Conservation (phyloP, 768 basidiomycete genomes). For the Kwoniella botswanensis region DNA sequence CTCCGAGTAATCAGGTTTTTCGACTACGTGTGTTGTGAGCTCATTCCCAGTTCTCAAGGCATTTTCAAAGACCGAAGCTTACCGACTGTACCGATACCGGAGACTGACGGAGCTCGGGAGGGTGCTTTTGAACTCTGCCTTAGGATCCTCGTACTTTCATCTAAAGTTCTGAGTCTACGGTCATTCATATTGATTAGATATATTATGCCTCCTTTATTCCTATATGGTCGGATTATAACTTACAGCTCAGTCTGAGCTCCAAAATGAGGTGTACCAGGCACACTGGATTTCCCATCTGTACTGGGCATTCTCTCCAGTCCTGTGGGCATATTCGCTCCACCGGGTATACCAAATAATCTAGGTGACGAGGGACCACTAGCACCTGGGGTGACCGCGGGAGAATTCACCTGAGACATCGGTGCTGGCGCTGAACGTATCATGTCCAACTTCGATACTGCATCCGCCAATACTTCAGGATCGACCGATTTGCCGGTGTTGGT, state of each 20-base stretch:
- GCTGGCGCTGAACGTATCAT: slow-evolving; percentile 39
- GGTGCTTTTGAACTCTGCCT: slow-evolving; percentile 47
- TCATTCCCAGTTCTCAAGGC: no score
- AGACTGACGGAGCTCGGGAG: slow-evolving; percentile 51
- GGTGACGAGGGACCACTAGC: slow-evolving; percentile 38
- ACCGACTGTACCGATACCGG: slow-evolving; percentile 57
- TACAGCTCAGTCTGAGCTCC: slow-evolving; percentile 55
- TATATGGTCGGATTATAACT: slow-evolving; percentile 10
- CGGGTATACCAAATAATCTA: slow-evolving; percentile 16
- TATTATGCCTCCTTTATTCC: slow-evolving; percentile 2
- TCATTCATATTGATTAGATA: not conserved
- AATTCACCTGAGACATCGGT: slow-evolving; percentile 31
- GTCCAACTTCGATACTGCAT: slow-evolving; percentile 46
- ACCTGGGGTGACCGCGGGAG: slow-evolving; percentile 26
- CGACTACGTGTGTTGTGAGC: slow-evolving; percentile 63
- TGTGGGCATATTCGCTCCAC: not conserved
- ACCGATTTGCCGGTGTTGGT: slow-evolving; percentile 15
- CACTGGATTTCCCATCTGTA: slow-evolving; percentile 26
- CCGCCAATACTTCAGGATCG: slow-evolving; percentile 40
- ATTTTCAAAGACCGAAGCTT: not conserved
- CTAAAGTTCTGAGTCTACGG: slow-evolving; percentile 47
- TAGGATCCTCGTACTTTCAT: slow-evolving; percentile 54
- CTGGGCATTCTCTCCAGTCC: slow-evolving; percentile 11
- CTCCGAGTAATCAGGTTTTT: slow-evolving; percentile 97
- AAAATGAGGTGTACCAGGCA: slow-evolving; percentile 57